Evolutionary conservation across 129 eudicot species (phyloP).

Genomic region (Flaveria trinervia): DNA sequence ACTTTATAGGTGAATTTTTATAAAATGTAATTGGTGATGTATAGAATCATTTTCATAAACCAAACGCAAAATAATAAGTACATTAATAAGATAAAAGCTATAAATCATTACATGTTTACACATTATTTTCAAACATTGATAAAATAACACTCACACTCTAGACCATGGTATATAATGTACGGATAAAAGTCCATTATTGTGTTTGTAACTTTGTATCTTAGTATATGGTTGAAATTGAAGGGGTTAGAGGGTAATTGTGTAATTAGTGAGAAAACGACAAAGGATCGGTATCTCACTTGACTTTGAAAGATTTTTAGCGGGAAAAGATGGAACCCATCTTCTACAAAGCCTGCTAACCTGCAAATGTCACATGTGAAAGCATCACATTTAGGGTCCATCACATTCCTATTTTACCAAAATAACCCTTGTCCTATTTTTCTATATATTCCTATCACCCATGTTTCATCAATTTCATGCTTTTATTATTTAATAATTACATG

Average conservation of each 20-base stretch:
- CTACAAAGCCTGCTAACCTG: slow-evolving; percentile 58
- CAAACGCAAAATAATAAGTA: background rate
- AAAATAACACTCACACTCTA: background rate
- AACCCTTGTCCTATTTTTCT: slow-evolving; percentile 26
- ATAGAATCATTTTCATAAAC: background rate
- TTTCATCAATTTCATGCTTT: slow-evolving; percentile 6
- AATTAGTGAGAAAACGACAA: slow-evolving; percentile 39
- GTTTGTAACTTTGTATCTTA: background rate
- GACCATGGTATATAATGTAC: background rate
- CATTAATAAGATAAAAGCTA: background rate
- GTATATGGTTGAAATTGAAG: background rate
- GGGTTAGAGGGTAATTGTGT: slow-evolving; percentile 11
- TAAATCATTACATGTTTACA: background rate
- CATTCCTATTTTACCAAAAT: slow-evolving; percentile 20
- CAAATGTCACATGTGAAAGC: slow-evolving; percentile 58
- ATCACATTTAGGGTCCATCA: slow-evolving; percentile 26
- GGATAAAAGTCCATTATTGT: background rate
- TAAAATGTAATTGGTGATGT: background rate
- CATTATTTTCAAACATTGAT: background rate
- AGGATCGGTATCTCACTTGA: slow-evolving; percentile 41
- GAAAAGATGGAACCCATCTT: slow-evolving; percentile 44
- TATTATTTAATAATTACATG: background rate
- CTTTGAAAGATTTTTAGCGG: slow-evolving; percentile 54
- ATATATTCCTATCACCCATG: slow-evolving; percentile 19
- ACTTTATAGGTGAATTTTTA: background rate